Conservation (phyloP, 164 flowering plant species). For the Liriodendron chinense region DNA sequence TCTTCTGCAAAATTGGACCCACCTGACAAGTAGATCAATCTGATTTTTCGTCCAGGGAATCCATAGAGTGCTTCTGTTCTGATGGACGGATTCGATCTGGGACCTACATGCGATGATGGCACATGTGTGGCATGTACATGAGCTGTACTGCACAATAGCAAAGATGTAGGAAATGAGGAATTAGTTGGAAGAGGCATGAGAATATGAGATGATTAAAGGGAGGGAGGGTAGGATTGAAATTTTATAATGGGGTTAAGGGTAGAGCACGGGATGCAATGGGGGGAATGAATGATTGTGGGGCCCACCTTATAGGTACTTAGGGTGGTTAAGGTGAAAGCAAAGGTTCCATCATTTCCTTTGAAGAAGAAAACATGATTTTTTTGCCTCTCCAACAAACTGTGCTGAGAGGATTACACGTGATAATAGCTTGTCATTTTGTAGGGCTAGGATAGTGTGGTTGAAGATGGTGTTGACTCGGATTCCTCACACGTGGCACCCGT, state of each 20-base stretch:
- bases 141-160: no score
- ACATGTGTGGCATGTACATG: no score
- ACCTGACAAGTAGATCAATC: no score
- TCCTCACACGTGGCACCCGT: neutral
- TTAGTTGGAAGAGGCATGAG: neutral
- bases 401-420: no score
- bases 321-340: slow-evolving; percentile 16
- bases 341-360: slow-evolving; percentile 19
- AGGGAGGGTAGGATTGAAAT: neutral
- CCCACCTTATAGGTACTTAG: neutral
- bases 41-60: no score
- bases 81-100: no score
- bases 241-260: neutral
- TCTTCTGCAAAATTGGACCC: no score
- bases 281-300: slow-evolving; percentile 3
- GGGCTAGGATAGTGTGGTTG: neutral
- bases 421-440: neutral
- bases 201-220: slow-evolving; percentile 5
- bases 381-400: neutral
- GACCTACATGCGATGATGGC: no score
- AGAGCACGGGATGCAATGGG: neutral
- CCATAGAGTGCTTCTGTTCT: no score
- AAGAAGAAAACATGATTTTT: slow-evolving; percentile 14
- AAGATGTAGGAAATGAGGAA: neutral
- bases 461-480: neutral